Percentiles rank a stretch among this genome's conserved stretches.
Evolutionary conservation across 2,329 filamentous ascomycete genomes (phyloP).

Genomic region (Aspergillus novofumigatus): DNA sequence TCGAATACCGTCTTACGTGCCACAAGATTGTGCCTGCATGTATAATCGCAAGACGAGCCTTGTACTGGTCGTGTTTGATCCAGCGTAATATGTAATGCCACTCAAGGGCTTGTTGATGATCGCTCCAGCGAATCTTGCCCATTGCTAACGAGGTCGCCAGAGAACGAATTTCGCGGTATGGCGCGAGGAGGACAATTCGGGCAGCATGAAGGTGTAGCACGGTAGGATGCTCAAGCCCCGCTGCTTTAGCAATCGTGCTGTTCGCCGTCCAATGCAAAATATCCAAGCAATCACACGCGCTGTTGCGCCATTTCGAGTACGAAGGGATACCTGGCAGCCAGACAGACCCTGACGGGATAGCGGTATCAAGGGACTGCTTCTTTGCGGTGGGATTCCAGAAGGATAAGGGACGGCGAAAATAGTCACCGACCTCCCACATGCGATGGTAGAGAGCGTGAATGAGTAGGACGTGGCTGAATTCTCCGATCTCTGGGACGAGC

Average conservation of each 20-base stretch:
- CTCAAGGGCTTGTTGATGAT: slow-evolving; percentile 26
- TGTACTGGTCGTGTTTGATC: slow-evolving; percentile 51
- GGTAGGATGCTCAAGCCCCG: slow-evolving; percentile 52
- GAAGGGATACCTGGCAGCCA: slow-evolving; percentile 48
- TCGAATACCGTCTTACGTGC: slow-evolving; percentile 49
- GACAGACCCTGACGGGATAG: slow-evolving; percentile 33
- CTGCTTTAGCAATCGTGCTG: slow-evolving; percentile 45
- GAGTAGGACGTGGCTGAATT: slow-evolving; percentile 48
- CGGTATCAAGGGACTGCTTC: slow-evolving; percentile 33
- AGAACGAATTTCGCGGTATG: slow-evolving; percentile 44
- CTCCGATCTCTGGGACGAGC: slow-evolving; percentile 42
- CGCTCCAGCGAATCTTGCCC: slow-evolving; percentile 27
- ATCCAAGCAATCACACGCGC: slow-evolving; percentile 47
- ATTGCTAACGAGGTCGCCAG: slow-evolving; percentile 37
- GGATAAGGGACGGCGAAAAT: slow-evolving; percentile 44
- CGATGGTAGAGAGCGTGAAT: slow-evolving; percentile 50
- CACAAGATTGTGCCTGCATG: slow-evolving; percentile 52
- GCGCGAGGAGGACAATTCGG: slow-evolving; percentile 50
- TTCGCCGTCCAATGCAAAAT: slow-evolving; percentile 58
- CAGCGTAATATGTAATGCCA: slow-evolving; percentile 46
- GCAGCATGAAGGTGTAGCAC: slow-evolving; percentile 55
- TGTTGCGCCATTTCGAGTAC: slow-evolving; percentile 46
- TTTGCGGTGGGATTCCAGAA: slow-evolving; percentile 44
- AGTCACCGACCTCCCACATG: slow-evolving; percentile 47
- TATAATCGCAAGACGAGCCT: slow-evolving; percentile 54